These are phyloP conservation scores for Spathaspora girioi DNA, from an alignment of 805 yeast genomes.

Conservation along the genomic window DNA sequence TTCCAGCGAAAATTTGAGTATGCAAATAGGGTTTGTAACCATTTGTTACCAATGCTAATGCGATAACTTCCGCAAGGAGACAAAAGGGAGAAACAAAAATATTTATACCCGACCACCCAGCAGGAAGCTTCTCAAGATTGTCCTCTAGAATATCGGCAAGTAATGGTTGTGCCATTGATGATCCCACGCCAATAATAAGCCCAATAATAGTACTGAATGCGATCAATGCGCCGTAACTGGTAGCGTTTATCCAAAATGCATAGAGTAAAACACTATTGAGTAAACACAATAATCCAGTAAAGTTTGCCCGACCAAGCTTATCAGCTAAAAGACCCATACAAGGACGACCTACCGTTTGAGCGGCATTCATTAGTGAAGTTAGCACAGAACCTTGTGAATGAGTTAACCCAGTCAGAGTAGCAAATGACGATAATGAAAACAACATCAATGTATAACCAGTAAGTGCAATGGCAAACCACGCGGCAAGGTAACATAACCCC, in stretches of 20 bases:
- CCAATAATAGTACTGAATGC: slow-evolving; percentile 30
- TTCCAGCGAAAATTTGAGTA: slow-evolving; percentile 60
- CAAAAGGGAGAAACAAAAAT: slow-evolving; percentile 28
- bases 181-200: slow-evolving; percentile 26
- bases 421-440: slow-evolving; percentile 38
- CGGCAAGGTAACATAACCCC: slow-evolving; percentile 19
- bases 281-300: slow-evolving; percentile 18
- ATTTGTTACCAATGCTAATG: slow-evolving; percentile 39
- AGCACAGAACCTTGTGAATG: slow-evolving; percentile 27
- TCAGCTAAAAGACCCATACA: slow-evolving; percentile 47
- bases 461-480: slow-evolving; percentile 35
- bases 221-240: slow-evolving; percentile 25
- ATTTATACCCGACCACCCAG: slow-evolving; percentile 39
- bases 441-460: slow-evolving; percentile 35
- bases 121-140: slow-evolving; percentile 22
- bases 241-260: slow-evolving; percentile 39
- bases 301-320: slow-evolving; percentile 43
- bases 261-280: slow-evolving; percentile 21
- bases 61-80: slow-evolving; percentile 52
- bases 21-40: slow-evolving; percentile 47
- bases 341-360: slow-evolving; percentile 49
- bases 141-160: slow-evolving; percentile 21
- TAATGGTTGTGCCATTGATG: slow-evolving; percentile 21
- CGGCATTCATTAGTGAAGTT: slow-evolving; percentile 37
- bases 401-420: slow-evolving; percentile 42